Percentiles rank a stretch among this genome's conserved stretches.
Conservation (phyloP, 1,284 basidiomycete species). For the Wolfiporia cocos region DNA sequence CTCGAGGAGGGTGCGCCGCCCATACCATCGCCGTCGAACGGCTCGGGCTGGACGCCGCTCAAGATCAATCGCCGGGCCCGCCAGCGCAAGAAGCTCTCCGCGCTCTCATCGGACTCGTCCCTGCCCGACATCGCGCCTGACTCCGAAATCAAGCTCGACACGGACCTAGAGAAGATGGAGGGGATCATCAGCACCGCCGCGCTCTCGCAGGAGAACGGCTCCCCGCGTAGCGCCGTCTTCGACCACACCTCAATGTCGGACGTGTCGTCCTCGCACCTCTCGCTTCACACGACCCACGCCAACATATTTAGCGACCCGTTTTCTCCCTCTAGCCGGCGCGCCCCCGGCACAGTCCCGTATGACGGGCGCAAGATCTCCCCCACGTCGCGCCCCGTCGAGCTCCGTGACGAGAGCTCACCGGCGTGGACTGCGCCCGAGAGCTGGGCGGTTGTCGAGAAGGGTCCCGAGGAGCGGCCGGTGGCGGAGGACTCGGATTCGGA, state of each 20-base stretch:
- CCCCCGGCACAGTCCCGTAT: conserved; percentile 13
- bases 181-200: conserved; percentile 66
- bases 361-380: conserved; percentile 44
- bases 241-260: conserved; percentile 23
- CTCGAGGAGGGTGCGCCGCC: conserved; percentile 14
- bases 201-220: conserved; percentile 29
- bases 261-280: conserved; percentile 19
- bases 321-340: conserved; percentile 21
- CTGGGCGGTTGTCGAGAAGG: conserved; percentile 51
- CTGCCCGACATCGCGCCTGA: conserved; percentile 10
- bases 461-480: conserved; percentile 30
- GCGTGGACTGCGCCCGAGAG: conserved; percentile 53
- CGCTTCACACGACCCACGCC: conserved; percentile 17
- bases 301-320: conserved; percentile 24
- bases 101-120: conserved; percentile 12
- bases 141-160: conserved; percentile 54
- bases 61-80: conserved; percentile 14
- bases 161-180: conserved; percentile 77
- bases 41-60: no score
- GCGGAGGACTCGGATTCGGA: conserved; percentile 42
- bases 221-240: conserved; percentile 33
- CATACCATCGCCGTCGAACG: conserved; percentile 18
- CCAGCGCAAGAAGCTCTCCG: conserved; percentile 20
- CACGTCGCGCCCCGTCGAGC: conserved; percentile 29
- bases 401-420: conserved; percentile 21